Evolutionary conservation across 2,329 filamentous ascomycete genomes (phyloP).

Genomic region (Aspergillus candidus): DNA sequence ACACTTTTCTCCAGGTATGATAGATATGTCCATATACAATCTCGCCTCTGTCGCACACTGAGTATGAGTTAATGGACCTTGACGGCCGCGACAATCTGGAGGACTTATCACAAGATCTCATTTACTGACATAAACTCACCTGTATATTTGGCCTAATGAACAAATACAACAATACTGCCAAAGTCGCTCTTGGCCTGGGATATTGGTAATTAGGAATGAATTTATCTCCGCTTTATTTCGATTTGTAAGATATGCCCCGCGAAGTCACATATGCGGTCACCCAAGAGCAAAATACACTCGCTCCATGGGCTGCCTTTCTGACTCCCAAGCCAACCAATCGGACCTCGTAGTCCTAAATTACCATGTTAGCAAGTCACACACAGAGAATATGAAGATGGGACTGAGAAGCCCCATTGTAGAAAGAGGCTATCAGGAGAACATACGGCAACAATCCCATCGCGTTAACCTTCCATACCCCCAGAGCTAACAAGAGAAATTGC

Average conservation of each 20-base stretch:
- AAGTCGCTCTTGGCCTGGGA: too few species aligned
- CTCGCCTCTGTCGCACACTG: too few species aligned
- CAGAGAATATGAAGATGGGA: not conserved
- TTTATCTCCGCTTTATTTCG: not conserved
- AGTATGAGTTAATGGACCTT: too few species aligned
- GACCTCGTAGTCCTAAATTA: slow-evolving; percentile 74
- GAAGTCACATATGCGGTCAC: slow-evolving; percentile 14
- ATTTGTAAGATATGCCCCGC: not conserved
- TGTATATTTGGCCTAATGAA: too few species aligned
- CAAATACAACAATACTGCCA: too few species aligned
- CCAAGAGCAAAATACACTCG: slow-evolving; percentile 56
- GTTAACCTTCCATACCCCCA: slow-evolving; percentile 96
- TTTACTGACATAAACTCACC: too few species aligned
- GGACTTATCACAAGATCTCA: too few species aligned
- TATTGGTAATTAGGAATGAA: not conserved
- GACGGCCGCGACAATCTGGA: too few species aligned
- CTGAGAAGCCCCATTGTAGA: not conserved
- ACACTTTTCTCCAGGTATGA: too few species aligned
- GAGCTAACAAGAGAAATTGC: slow-evolving; percentile 73
- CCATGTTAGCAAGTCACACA: slow-evolving; percentile 2
- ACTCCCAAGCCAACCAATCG: slow-evolving; percentile 97
- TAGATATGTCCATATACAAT: too few species aligned
- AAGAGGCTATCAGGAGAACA: slow-evolving; percentile 32
- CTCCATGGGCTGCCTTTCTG: slow-evolving; percentile 63
- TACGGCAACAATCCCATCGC: slow-evolving; percentile 91